phyloP scores from a whole-genome alignment of 371 early-diverging fungal species.

The Chytridium lagenaria region DNA sequence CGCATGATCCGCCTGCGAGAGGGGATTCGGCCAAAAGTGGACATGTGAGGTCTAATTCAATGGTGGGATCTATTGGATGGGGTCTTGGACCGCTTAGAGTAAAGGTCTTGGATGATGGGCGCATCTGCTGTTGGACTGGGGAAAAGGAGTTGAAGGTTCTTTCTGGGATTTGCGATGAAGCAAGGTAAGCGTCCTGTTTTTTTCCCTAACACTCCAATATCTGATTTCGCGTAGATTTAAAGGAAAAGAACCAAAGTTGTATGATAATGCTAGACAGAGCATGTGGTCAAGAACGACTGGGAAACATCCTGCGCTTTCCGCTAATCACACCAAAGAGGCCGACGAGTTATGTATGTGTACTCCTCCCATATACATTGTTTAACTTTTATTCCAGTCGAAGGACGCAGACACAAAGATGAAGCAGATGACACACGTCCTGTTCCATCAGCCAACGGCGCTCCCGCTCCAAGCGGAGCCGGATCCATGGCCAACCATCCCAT shows the following conservation, averaged over 20 bases:
- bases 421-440: background rate
- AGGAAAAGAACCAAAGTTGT: background rate
- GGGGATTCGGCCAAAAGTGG: no score
- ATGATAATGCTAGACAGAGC: conserved; percentile 4
- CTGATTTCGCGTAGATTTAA: background rate
- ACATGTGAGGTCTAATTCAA: no score
- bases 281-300: conserved; percentile 5
- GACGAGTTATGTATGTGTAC: conserved; percentile 6
- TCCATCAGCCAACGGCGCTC: no score
- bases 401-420: conserved; percentile 4
- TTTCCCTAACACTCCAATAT: background rate
- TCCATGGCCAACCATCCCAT: background rate
- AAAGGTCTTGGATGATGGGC: background rate
- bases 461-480: background rate
- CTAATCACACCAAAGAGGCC: conserved; percentile 4
- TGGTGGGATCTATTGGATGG: background rate
- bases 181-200: background rate
- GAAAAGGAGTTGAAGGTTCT: conserved; percentile 9
- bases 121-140: conserved; percentile 14
- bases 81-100: background rate
- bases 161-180: conserved; percentile 8
- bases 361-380: background rate
- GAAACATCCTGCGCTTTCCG: background rate
- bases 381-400: conserved; percentile 4
- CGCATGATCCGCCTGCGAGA: no score